Evolutionary conservation across 202 grass and related monocot species (phyloP).

Genomic region (Eragrostis tef): DNA sequence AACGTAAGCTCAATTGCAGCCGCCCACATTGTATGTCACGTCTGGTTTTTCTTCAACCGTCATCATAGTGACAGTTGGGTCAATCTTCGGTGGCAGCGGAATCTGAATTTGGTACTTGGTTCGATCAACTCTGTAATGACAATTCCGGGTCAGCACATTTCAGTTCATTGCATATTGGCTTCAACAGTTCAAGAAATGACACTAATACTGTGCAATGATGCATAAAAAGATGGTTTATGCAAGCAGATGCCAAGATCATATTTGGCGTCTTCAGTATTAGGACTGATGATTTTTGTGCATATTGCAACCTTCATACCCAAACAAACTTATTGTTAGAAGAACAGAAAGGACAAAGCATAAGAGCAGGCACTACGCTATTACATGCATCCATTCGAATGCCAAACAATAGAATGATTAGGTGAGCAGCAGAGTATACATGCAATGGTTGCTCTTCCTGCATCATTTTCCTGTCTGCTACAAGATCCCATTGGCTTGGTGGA

Average conservation of each 20-base stretch:
- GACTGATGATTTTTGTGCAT: conserved; percentile 91
- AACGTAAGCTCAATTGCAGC: too few species aligned
- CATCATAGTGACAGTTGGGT: conserved; percentile 99
- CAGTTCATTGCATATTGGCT: too few species aligned
- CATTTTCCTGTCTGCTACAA: conserved; percentile 95
- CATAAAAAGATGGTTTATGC: too few species aligned
- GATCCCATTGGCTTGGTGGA: conserved; percentile 92
- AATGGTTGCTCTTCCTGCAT: conserved; percentile 82
- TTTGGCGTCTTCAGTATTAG: conserved; percentile 85
- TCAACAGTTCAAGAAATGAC: too few species aligned
- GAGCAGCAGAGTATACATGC: conserved; percentile 23
- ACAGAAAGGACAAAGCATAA: too few species aligned
- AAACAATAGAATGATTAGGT: too few species aligned
- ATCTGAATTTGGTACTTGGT: conserved; percentile 99
- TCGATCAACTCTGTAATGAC: conserved; percentile 70
- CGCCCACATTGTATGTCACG: conserved; percentile 95
- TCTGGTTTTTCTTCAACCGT: conserved; percentile 95
- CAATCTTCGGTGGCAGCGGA: too few species aligned
- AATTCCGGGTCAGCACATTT: too few species aligned
- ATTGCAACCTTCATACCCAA: conserved; percentile 65
- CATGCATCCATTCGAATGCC: too few species aligned
- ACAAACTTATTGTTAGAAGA: neutral
- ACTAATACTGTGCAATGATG: too few species aligned
- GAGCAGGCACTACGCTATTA: too few species aligned
- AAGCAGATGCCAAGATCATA: conserved; percentile 21